Evolutionary conservation across 208 protist species (phyloP).

Genomic region (Herpetomonas samuelpessoai): DNA sequence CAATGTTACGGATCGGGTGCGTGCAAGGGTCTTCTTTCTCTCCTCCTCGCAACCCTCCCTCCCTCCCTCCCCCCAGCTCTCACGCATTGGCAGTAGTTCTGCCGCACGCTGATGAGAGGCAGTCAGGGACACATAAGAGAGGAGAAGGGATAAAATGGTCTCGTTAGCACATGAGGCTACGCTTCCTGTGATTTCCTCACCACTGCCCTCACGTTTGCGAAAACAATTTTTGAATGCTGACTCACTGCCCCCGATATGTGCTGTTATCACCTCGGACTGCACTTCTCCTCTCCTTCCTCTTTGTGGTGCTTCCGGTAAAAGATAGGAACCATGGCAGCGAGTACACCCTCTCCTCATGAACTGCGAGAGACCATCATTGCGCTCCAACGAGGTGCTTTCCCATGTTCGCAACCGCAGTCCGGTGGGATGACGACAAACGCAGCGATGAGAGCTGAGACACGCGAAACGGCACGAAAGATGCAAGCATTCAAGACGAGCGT

Average conservation of each 20-base stretch:
- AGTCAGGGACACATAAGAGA: too few relatives aligned
- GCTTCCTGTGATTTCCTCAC: too few relatives aligned
- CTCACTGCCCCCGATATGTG: too few relatives aligned
- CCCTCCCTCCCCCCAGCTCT: background rate
- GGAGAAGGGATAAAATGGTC: too few relatives aligned
- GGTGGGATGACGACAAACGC: conserved; percentile 9
- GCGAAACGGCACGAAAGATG: conserved; percentile 10
- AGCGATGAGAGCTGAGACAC: conserved; percentile 13
- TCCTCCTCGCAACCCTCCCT: background rate
- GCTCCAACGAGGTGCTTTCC: too few relatives aligned
- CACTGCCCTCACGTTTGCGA: background rate
- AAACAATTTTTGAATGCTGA: background rate
- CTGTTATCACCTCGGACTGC: too few relatives aligned
- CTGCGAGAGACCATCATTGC: background rate
- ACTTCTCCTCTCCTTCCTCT: too few relatives aligned
- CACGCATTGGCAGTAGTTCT: too few relatives aligned
- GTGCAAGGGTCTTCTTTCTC: background rate
- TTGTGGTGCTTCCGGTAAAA: too few relatives aligned
- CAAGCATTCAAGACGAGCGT: background rate
- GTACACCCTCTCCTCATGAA: background rate
- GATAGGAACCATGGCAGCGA: background rate
- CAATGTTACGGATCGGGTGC: background rate
- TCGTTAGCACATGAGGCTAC: too few relatives aligned
- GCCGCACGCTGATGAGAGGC: too few relatives aligned
- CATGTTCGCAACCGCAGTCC: too few relatives aligned